A percentile compares a stretch with the other conserved stretches of the same genome.
phyloP scores from a whole-genome alignment of 2,329 filamentous ascomycete species.

The Pestalotiopsis sp. region DNA sequence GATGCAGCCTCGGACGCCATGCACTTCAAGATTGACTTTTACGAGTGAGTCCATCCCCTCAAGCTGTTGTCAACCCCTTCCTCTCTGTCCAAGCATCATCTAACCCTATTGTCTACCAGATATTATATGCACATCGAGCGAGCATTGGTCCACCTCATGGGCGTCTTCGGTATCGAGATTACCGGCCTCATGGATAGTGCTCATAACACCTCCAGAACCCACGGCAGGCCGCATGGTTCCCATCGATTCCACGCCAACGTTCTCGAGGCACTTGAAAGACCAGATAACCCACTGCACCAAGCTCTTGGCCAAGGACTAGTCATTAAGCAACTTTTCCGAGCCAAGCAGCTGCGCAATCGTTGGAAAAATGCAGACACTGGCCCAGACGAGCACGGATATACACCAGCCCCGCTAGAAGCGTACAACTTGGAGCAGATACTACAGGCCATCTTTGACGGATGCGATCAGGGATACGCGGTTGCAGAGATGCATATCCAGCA shows the following conservation, averaged over 20 bases:
- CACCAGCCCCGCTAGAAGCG: constrained; percentile 49
- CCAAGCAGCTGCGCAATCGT: constrained; percentile 70
- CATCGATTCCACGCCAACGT: constrained; percentile 73
- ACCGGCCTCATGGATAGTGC: constrained; percentile 15
- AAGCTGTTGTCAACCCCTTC: not conserved
- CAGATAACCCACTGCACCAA: constrained; percentile 55
- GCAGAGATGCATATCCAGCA: constrained; percentile 47
- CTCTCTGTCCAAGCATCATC: not conserved
- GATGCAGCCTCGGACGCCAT: constrained; percentile 44
- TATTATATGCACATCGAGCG: constrained; percentile 72
- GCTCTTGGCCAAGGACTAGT: constrained; percentile 59
- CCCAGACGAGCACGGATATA: not conserved
- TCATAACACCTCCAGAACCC: constrained; percentile 14
- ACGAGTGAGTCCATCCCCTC: constrained; percentile 52
- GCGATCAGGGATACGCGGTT: constrained; percentile 58
- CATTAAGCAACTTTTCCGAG: constrained; percentile 59
- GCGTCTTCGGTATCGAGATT: constrained; percentile 61
- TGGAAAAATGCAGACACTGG: constrained; percentile 66
- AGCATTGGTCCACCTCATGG: constrained; percentile 67
- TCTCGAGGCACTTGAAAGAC: constrained; percentile 60
- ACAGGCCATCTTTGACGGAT: constrained; percentile 54
- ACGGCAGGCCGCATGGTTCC: not conserved
- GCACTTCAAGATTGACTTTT: constrained; percentile 79
- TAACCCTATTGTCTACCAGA: not conserved
- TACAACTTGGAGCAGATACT: constrained; percentile 66